Evolutionary conservation across 2,329 filamentous ascomycete species (phyloP), one percentile per base, ranked within the genome.

Genomic region (Chalaropsis thielavioides): DNA sequence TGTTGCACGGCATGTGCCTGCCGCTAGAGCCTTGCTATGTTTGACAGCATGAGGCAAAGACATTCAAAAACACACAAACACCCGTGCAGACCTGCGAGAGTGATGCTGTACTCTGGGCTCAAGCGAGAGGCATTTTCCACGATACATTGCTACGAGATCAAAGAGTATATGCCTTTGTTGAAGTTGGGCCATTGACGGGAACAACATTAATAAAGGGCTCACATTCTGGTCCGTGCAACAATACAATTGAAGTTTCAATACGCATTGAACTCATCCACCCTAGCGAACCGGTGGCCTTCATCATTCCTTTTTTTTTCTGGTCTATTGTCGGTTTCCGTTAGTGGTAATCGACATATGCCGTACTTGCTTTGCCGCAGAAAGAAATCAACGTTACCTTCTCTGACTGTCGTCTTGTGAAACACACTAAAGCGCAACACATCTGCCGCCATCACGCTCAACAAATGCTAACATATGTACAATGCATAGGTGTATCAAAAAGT

Each of bases 401-500:
- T 49, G 22, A 19, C 31, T 22, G 15, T 56, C 13, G 51, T 56
- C 27, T 56, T 19, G 6, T 56, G 51, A 31, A 27, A 35, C 27
- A 31, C 31, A 31, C 6, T 6, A 31, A 3, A 31, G 31, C 31
- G 2, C 31, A 31, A 31, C 31, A 31, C 31, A 3, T 3, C 31
- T 31, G 31, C 6, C 31, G 6, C 31, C 31, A 31, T 6, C 31
- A 31, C 6, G 31, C 3, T 6, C 6, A 31, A 6, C 3, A 31
- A 31, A 35, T 56, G 17, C 51, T 56, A 56, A 56, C 24, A 35
- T 11, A 35, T 17, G 27, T 35, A 31, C 24, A 4, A 17, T 56
- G 11, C 41, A 44, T 69, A 95, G 90, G 90, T 95, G 22, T 90
- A 95, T 72, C 91, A 96, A 78, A 96, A 96, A 73, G 83, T 95